Percentiles rank a stretch among this genome's conserved stretches.
Evolutionary conservation across 768 basidiomycete genomes (phyloP).

Genomic region (Leccinellum rugosiceps): DNA sequence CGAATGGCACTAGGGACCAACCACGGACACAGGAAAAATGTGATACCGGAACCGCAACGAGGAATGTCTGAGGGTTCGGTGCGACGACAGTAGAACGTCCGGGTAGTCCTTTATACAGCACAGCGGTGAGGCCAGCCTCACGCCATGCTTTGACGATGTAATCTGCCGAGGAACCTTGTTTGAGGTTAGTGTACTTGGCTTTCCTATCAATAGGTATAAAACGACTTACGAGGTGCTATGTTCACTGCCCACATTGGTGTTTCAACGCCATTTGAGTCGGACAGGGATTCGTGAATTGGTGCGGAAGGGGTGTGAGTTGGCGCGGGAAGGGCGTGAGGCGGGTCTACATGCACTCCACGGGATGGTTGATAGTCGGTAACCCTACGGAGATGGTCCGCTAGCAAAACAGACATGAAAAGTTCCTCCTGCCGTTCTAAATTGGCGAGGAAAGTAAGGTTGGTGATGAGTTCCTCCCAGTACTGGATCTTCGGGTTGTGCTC

Average conservation of each 20-base stretch:
- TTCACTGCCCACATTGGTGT: background rate
- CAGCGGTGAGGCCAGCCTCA: background rate
- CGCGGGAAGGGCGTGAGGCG: too few relatives aligned
- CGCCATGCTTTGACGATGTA: background rate
- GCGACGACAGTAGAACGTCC: too few relatives aligned
- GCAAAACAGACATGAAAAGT: background rate
- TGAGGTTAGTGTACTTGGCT: background rate
- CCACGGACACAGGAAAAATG: background rate
- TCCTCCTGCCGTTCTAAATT: background rate
- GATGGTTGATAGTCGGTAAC: too few relatives aligned
- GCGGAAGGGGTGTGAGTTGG: too few relatives aligned
- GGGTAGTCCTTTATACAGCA: background rate
- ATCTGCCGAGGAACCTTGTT: background rate
- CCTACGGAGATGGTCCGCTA: background rate
- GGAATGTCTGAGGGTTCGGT: background rate
- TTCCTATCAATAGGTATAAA: too few relatives aligned
- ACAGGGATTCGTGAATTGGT: too few relatives aligned
- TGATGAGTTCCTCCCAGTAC: background rate
- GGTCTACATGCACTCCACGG: too few relatives aligned
- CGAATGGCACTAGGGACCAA: background rate
- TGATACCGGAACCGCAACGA: background rate
- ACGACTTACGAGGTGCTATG: background rate
- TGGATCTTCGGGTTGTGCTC: background rate
- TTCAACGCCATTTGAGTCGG: too few relatives aligned
- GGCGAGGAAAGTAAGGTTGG: too few relatives aligned